Conservation (phyloP, 305 asterid species). For the Coffea humblotiana region DNA sequence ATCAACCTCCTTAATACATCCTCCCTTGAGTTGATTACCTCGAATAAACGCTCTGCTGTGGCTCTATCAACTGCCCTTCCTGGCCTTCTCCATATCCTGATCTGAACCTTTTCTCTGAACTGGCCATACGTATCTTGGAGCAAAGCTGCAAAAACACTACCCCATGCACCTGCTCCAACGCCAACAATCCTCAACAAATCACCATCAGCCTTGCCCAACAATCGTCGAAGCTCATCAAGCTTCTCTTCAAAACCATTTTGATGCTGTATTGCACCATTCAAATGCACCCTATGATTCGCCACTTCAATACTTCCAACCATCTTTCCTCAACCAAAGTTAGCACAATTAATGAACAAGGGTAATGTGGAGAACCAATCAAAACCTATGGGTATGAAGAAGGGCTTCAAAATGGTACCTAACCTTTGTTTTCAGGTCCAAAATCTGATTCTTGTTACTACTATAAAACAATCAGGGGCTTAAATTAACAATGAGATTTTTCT, state of each 20-base stretch:
- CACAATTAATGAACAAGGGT: slow-evolving; percentile 34
- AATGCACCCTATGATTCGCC: slow-evolving; percentile 24
- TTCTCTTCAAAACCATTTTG: slow-evolving; percentile 62
- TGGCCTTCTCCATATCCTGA: slow-evolving; percentile 79
- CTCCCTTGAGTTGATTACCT: slow-evolving; percentile 86
- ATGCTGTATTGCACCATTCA: slow-evolving; percentile 51
- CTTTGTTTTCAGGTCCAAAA: not conserved
- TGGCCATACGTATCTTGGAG: slow-evolving; percentile 73
- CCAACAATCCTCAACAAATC: slow-evolving; percentile 78
- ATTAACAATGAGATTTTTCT: not conserved
- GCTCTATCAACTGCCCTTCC: slow-evolving; percentile 61
- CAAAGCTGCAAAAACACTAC: slow-evolving; percentile 88
- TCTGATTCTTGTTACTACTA: too few species aligned
- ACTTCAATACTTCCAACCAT: slow-evolving; percentile 54
- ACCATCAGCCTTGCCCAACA: slow-evolving; percentile 65
- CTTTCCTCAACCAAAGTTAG: slow-evolving; percentile 20
- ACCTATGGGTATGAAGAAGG: not conserved
- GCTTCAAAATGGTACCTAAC: not conserved
- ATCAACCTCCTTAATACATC: slow-evolving; percentile 80
- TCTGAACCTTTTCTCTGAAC: slow-evolving; percentile 63
- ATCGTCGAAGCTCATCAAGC: slow-evolving; percentile 62
- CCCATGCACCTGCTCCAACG: slow-evolving; percentile 97
- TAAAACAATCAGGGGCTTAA: not conserved
- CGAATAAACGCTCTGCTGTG: slow-evolving; percentile 77
- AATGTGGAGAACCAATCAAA: slow-evolving; percentile 39